phyloP scores from a whole-genome alignment of 345 rosid species.

The Psidium friedrichsthalianum region DNA sequence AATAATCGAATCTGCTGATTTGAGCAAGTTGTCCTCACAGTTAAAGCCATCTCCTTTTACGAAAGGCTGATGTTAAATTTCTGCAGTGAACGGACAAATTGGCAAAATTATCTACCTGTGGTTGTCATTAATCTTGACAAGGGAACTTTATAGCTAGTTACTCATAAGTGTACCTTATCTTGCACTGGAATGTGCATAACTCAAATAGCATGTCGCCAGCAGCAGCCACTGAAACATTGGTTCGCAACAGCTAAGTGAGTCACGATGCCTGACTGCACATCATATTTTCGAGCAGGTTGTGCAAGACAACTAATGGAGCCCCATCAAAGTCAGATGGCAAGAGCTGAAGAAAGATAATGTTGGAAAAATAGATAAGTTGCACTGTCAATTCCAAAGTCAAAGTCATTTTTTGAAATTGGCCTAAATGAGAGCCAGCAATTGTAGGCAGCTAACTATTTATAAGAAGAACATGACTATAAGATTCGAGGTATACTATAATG shows the following conservation, averaged over 20 bases:
- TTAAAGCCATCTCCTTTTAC: not conserved
- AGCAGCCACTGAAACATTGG: not conserved
- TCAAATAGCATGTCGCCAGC: not conserved
- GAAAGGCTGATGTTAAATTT: not conserved
- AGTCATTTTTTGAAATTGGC: not conserved
- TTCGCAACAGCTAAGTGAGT: not conserved
- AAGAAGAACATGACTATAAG: not conserved
- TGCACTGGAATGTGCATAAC: not conserved
- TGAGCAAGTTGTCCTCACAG: not conserved
- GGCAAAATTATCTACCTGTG: not conserved
- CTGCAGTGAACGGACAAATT: not conserved
- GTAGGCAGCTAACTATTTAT: not conserved
- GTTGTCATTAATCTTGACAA: not conserved
- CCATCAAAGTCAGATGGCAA: not conserved
- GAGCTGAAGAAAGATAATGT: not conserved
- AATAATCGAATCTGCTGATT: not conserved
- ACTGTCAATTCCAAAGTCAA: not conserved
- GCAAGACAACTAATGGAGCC: not conserved
- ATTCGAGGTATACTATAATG: not conserved
- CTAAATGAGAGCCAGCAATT: not conserved
- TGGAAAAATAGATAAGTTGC: not conserved
- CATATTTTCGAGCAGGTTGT: not conserved
- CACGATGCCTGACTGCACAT: not conserved
- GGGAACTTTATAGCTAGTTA: not conserved
- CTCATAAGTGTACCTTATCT: not conserved